phyloP scores from a whole-genome alignment of 2,329 filamentous ascomycete genomes.

The Trichoderma sp. region DNA sequence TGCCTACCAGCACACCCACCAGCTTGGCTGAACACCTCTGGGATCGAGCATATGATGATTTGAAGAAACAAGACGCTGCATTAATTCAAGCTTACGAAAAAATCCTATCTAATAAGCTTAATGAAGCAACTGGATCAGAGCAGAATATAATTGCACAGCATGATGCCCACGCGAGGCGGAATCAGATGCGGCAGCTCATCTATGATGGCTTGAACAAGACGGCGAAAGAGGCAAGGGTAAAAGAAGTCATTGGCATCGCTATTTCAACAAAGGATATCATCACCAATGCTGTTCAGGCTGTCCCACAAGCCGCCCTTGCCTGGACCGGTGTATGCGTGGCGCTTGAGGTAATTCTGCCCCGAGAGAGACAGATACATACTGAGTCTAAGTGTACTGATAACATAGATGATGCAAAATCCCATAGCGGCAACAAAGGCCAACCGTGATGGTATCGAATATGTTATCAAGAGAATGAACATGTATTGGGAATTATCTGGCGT shows the following conservation, averaged over 20 bases:
- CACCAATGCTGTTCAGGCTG: slow-evolving; percentile 23
- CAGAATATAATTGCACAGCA: slow-evolving; percentile 11
- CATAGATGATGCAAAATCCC: slow-evolving; percentile 36
- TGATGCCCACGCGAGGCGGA: slow-evolving; percentile 4
- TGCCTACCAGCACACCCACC: neutral
- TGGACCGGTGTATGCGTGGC: slow-evolving; percentile 37
- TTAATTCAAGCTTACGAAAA: slow-evolving; percentile 25
- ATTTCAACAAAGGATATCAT: neutral
- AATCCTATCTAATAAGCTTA: slow-evolving; percentile 22
- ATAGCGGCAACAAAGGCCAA: slow-evolving; percentile 30
- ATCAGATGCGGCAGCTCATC: slow-evolving; percentile 34
- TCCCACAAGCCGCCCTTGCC: slow-evolving; percentile 36
- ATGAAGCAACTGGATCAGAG: neutral
- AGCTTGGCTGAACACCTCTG: slow-evolving; percentile 18
- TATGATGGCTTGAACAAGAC: slow-evolving; percentile 30
- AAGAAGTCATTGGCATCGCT: slow-evolving; percentile 25
- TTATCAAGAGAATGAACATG: slow-evolving; percentile 39
- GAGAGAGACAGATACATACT: neutral
- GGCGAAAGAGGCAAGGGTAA: slow-evolving; percentile 26
- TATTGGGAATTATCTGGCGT: slow-evolving; percentile 34
- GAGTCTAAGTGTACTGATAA: slow-evolving; percentile 14
- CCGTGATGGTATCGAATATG: slow-evolving; percentile 34
- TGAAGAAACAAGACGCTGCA: slow-evolving; percentile 21
- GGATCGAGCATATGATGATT: slow-evolving; percentile 25
- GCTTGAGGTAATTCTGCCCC: slow-evolving; percentile 29